phyloP scores from a whole-genome alignment of 768 basidiomycete species.

The Agrocybe chaxingu region DNA sequence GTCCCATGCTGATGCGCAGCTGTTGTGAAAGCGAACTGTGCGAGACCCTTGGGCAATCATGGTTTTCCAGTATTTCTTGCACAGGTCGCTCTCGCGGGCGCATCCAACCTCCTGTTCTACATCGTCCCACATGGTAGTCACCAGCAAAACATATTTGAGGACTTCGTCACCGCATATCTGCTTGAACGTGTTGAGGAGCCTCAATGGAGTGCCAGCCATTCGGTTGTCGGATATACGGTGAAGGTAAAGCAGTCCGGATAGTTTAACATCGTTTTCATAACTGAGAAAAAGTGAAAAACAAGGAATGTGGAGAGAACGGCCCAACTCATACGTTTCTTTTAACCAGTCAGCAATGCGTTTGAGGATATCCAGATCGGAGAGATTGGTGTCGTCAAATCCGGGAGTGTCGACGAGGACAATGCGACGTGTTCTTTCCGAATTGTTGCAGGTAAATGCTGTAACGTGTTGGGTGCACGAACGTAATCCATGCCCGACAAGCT shows the following conservation, averaged over 20 bases:
- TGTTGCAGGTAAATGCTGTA: too few species aligned
- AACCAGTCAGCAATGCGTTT: slow-evolving; percentile 33
- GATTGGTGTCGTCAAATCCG: slow-evolving; percentile 32
- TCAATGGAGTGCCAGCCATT: slow-evolving; percentile 34
- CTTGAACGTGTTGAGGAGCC: slow-evolving; percentile 41
- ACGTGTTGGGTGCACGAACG: too few species aligned
- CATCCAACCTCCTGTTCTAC: too few species aligned
- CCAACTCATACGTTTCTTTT: slow-evolving; percentile 13
- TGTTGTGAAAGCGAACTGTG: neutral
- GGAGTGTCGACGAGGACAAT: slow-evolving; percentile 38
- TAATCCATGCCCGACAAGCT: too few species aligned
- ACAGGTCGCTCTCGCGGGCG: too few species aligned
- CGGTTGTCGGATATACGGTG: slow-evolving; percentile 39
- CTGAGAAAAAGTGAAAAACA: neutral
- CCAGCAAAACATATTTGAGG: slow-evolving; percentile 42
- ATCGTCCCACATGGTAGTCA: slow-evolving; percentile 45
- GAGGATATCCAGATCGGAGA: slow-evolving; percentile 31
- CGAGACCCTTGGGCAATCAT: too few species aligned
- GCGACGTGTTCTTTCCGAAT: too few species aligned
- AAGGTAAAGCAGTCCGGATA: slow-evolving; percentile 38
- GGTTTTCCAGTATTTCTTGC: too few species aligned
- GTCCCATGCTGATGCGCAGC: neutral
- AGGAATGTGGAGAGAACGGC: neutral
- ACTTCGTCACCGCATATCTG: slow-evolving; percentile 42
- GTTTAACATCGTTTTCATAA: slow-evolving; percentile 2